Conservation (phyloP, 1,284 basidiomycete genomes). For the Sporisorium sorghi region DNA sequence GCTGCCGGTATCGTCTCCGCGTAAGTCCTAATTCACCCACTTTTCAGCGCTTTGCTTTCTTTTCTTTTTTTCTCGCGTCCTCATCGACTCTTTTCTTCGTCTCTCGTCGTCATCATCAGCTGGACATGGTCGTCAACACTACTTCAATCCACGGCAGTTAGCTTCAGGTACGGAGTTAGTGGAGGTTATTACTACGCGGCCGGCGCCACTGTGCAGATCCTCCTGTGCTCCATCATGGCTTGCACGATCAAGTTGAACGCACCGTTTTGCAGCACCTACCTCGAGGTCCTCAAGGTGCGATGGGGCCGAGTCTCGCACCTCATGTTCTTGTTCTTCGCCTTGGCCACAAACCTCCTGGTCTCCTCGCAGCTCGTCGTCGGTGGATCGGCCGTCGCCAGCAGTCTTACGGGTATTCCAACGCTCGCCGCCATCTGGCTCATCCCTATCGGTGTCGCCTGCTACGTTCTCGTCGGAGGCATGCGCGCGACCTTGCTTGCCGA, state of each 20-base stretch:
- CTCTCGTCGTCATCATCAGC: background rate
- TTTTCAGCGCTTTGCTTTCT: background rate
- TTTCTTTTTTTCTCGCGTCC: background rate
- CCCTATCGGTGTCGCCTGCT: constrained; percentile 60
- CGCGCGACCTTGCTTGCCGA: constrained; percentile 65
- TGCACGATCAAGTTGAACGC: constrained; percentile 76
- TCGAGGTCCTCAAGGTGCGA: constrained; percentile 77
- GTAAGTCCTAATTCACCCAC: background rate
- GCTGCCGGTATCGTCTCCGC: constrained; percentile 83
- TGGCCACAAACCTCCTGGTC: constrained; percentile 76
- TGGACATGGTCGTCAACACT: constrained; percentile 72
- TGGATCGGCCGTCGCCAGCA: constrained; percentile 60
- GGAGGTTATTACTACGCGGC: constrained; percentile 58
- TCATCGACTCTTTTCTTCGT: background rate
- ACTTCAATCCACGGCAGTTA: constrained; percentile 75
- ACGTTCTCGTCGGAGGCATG: constrained; percentile 66
- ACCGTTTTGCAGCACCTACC: constrained; percentile 75
- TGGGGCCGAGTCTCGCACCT: constrained; percentile 82
- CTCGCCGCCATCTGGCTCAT: constrained; percentile 64
- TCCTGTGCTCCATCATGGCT: constrained; percentile 74
- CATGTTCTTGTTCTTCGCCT: constrained; percentile 81
- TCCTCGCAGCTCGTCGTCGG: constrained; percentile 65
- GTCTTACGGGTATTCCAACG: constrained; percentile 73
- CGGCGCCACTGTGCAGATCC: constrained; percentile 75
- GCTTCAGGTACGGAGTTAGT: constrained; percentile 28